These are phyloP conservation scores for Citeromyces nyonsensis DNA, from an alignment of 805 yeast genomes.

Conservation along the genomic window DNA sequence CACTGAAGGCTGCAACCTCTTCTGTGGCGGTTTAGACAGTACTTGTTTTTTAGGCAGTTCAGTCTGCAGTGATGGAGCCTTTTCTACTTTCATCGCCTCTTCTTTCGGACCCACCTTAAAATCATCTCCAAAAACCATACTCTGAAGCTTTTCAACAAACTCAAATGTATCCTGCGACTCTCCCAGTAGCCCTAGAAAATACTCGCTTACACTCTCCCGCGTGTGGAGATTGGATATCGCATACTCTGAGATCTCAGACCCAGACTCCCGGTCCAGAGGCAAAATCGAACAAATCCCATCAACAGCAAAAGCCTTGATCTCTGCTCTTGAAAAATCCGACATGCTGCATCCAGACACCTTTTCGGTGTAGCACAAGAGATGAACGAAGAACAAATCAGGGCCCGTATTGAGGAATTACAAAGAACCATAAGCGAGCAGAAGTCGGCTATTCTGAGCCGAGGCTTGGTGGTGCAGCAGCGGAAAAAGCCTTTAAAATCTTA, in stretches of 20 bases:
- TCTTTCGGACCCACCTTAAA: no score
- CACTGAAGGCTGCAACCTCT: no score
- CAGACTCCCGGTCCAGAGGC: conserved; percentile 44
- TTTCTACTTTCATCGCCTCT: no score
- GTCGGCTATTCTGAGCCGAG: conserved; percentile 3
- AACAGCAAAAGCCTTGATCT: conserved; percentile 10
- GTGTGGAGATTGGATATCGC: conserved; percentile 25
- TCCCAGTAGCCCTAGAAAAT: conserved; percentile 41
- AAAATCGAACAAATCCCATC: conserved; percentile 17
- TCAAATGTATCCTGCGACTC: conserved; percentile 35
- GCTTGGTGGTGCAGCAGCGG: not conserved
- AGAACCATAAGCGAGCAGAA: conserved; percentile 5
- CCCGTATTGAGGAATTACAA: conserved; percentile 1
- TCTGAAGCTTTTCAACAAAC: conserved; percentile 27
- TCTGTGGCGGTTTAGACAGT: no score
- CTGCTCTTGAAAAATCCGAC: conserved; percentile 7
- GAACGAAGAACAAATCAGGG: not conserved
- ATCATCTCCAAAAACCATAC: conserved; percentile 17
- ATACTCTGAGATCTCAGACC: conserved; percentile 38
- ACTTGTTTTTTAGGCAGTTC: no score
- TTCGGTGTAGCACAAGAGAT: not conserved
- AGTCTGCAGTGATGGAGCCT: no score
- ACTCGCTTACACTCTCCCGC: conserved; percentile 30
- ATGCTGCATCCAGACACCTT: not conserved
- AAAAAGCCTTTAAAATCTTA: not conserved